Evolutionary conservation across 1,284 basidiomycete genomes (phyloP).

Genomic region (Hortiboletus rubellus): DNA sequence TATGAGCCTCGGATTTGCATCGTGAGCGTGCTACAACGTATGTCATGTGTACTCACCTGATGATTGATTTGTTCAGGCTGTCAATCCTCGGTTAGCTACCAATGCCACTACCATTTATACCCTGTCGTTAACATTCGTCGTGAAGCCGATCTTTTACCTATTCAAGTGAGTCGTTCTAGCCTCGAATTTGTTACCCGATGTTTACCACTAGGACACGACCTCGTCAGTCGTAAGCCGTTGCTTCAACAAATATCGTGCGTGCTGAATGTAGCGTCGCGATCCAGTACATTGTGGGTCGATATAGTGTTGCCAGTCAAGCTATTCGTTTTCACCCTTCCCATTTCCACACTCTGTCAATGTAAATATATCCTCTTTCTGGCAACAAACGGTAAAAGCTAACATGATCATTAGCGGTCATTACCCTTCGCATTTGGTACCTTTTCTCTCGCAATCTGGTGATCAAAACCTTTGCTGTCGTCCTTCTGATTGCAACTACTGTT

Average conservation of each 20-base stretch:
- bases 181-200: neutral
- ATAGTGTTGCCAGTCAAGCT: neutral
- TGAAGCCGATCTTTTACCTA: neutral
- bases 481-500: neutral
- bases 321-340: slow-evolving; percentile 6
- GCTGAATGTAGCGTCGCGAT: neutral
- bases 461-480: slow-evolving; percentile 4
- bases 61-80: neutral
- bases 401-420: slow-evolving; percentile 8
- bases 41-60: neutral
- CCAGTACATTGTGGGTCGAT: neutral
- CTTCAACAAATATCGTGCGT: neutral
- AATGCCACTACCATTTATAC: neutral
- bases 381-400: neutral
- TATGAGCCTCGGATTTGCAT: neutral
- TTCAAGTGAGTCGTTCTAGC: neutral
- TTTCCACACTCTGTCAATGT: slow-evolving; percentile 14
- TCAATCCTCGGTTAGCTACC: neutral
- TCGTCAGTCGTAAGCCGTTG: slow-evolving; percentile 3
- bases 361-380: neutral
- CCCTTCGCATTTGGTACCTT: slow-evolving; percentile 15
- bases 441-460: slow-evolving; percentile 6
- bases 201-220: neutral
- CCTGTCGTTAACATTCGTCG: neutral
- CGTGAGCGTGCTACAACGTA: neutral